Evolutionary conservation across 2,329 filamentous ascomycete species (phyloP).

Genomic region (Colletotrichum sp.): DNA sequence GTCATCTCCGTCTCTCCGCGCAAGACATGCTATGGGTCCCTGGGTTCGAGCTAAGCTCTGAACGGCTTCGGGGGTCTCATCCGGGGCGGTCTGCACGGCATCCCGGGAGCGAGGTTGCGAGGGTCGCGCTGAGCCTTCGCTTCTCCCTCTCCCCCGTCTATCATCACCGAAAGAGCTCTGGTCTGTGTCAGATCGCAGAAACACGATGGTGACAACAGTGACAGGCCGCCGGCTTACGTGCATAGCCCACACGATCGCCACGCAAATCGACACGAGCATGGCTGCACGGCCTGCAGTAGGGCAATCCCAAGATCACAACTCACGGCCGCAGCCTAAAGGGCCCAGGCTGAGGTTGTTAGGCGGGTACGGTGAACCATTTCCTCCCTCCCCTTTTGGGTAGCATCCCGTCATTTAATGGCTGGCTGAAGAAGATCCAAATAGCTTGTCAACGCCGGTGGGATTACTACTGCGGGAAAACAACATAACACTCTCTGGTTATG

Average conservation of each 20-base stretch:
- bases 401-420: background rate
- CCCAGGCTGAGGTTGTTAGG: background rate
- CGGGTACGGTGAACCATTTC: background rate
- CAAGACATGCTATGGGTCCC: background rate
- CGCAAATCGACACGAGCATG: background rate
- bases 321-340: background rate
- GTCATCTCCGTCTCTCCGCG: background rate
- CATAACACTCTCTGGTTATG: no score
- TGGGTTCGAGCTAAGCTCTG: background rate
- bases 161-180: background rate
- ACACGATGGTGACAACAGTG: background rate
- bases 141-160: background rate
- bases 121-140: background rate
- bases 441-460: background rate
- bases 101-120: background rate
- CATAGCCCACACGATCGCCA: background rate
- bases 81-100: background rate
- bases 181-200: background rate
- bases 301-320: background rate
- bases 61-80: conserved; percentile 1
- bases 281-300: background rate
- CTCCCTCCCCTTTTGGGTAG: background rate
- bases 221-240: background rate
- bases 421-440: background rate
- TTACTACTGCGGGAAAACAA: background rate